Conservation (phyloP, 345 rosid genomes). For the Salix arbutifolia region DNA sequence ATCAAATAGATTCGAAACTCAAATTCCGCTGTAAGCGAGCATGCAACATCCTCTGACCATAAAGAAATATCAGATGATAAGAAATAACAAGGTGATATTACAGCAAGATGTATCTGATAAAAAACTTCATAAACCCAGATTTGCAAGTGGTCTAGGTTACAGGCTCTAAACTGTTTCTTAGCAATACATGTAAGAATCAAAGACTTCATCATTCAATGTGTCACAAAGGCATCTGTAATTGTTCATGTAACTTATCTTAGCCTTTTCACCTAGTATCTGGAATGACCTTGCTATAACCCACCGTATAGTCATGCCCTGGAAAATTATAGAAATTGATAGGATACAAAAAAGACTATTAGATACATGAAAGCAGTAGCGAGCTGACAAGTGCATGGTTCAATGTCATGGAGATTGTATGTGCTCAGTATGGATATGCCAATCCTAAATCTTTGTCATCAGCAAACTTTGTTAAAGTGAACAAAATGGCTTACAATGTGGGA, state of each 20-base stretch:
- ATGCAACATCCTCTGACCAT: no score
- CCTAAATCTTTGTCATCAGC: not conserved
- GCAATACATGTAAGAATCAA: not conserved
- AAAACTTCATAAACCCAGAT: not conserved
- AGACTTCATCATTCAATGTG: not conserved
- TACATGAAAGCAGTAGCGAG: not conserved
- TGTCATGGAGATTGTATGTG: not conserved
- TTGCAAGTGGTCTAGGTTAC: not conserved
- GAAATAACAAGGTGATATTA: no score
- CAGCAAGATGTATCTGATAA: no score
- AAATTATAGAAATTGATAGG: not conserved
- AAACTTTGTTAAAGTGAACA: not conserved
- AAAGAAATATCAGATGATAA: no score
- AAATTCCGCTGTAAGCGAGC: no score
- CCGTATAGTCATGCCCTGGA: not conserved
- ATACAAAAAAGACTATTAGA: not conserved
- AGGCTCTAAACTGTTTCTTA: not conserved
- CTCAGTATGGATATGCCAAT: not conserved
- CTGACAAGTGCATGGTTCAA: not conserved
- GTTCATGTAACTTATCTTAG: not conserved
- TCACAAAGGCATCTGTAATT: not conserved
- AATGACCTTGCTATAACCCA: not conserved
- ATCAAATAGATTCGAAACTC: no score
- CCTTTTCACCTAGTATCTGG: no score
- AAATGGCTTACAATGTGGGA: not conserved